Base-by-base conservation (phyloP, 192 early-diverging fungal species). In the Mortierella antarctica region DNA sequence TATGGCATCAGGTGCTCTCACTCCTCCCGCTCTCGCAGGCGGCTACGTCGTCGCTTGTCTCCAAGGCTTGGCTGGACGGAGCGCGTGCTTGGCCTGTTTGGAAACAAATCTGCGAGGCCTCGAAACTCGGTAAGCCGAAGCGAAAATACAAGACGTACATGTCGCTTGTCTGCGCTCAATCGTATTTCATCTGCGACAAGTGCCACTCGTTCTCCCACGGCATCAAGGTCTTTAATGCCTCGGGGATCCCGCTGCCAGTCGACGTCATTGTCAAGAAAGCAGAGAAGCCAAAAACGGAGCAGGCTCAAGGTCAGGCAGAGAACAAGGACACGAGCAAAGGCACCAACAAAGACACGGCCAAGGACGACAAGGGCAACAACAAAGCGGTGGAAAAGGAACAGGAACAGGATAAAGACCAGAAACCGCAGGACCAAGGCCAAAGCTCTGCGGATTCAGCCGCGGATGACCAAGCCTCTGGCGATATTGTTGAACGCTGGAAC, bases 91-190 rank as follows among this genome's bases (percentile, higher is more conserved):
- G 39, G 17, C 63, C 47, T n/a, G 44, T 52, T 17, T 74, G 72
- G 72, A 42, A 42, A 12, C 45, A 14, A 14, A 21, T 60, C 5
- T 61, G 57, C 20, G 39, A 56, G 13, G 42, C 0, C 18, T 4
- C 31, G 0, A 60, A 47, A 2, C 47, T 74, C 2, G 72, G 72
- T 0, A 10, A 45, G 4, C 63, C 65, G 40, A 48, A 31, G 39
- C 20, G 13, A 2, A 74, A 74, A 23, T 74, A 74, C 42, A 8
- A 42, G 13, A 45, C 63, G 0, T 42, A 61, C 42, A 66, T 74
- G 72, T 57, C 64, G 8, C 23, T 74, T 6, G 72, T 65, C 39
- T 73, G 71, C n/a, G 45, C 71, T 2, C 14, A 44, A 20, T 73
- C 62, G 12, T 65, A 23, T 21, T 73, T 45, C 31, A 51, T 73